These are phyloP conservation scores for Tolypocladium nubicola DNA, from an alignment of 2,329 filamentous ascomycete species.

Conservation along the genomic window DNA sequence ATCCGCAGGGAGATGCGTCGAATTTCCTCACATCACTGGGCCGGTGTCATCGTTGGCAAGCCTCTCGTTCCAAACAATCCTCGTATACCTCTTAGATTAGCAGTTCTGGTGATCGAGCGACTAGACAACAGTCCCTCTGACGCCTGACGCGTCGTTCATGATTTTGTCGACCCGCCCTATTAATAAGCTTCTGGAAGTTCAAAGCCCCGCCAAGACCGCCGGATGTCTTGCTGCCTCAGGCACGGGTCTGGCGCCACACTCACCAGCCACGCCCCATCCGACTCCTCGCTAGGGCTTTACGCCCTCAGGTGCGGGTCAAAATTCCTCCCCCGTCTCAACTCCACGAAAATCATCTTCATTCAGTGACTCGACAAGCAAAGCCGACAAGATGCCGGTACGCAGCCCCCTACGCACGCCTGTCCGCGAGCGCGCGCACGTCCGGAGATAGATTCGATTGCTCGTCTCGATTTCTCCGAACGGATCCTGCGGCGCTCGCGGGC, in stretches of 20 bases:
- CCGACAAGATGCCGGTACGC: constrained; percentile 32
- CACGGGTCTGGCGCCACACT: neutral
- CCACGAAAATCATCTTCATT: constrained; percentile 21
- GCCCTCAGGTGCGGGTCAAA: constrained; percentile 22
- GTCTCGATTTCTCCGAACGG: neutral
- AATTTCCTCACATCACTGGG: neutral
- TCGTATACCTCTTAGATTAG: neutral
- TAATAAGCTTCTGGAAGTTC: neutral
- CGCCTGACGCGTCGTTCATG: constrained; percentile 1
- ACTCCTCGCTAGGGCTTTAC: constrained; percentile 24
- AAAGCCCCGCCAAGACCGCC: neutral
- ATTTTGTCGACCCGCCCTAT: constrained; percentile 4
- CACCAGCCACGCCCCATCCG: constrained; percentile 5
- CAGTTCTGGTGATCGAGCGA: neutral
- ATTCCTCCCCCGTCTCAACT: constrained; percentile 20
- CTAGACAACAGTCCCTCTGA: neutral
- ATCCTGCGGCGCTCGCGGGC: neutral
- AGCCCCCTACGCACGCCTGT: constrained; percentile 5
- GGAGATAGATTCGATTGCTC: neutral
- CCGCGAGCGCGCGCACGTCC: constrained; percentile 1
- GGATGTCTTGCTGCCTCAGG: constrained; percentile 7
- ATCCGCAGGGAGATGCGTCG: neutral
- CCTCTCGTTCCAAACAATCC: neutral
- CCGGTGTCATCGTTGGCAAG: neutral
- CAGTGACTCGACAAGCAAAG: constrained; percentile 26